Evolutionary conservation across 768 basidiomycete species (phyloP), one percentile per base, ranked within the genome.

Genomic region (Suillus sp.): DNA sequence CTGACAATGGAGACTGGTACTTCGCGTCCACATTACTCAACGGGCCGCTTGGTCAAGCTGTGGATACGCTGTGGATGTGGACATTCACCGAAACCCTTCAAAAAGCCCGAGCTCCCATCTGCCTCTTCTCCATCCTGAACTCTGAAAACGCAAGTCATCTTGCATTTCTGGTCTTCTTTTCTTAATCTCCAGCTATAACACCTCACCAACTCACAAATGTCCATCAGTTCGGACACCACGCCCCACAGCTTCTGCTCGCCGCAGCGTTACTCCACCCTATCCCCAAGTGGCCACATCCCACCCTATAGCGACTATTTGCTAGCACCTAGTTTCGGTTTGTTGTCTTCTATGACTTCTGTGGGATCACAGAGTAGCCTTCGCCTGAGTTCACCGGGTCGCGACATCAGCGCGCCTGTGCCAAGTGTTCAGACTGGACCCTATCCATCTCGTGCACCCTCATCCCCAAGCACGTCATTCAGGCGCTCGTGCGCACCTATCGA

Each of bases 1-100:
- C 43, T 40, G 38, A 48, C 48, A 48, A 9, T 27, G 4, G 18
- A 13, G 56, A 30, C 27, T 72, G 67, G 74, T 72, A 62, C 0
- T 43, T 57, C 30, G 72, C 69, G 0, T 37, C 54, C 40, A 42
- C 40, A 20, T 62, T 18, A n/a, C n/a, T n/a, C n/a, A 35, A 14
- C n/a, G 11, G 20, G 34, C n/a, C 7, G 16, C n/a, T 22, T 7
- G 6, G 8, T n/a, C 34, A 35, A 35, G 9, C 20, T 43, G 42
- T 42, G 40, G 40, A 42, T 18, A 7, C 18, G 13, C 11, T 34
- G 53, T 54, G n/a, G 53, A 35, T 54, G 54, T 55, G 54, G 54
- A 22, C 6, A 34, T 34, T 7, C 8, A 34, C 32, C 7, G 32
- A 34, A 4, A 34, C 7, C 32, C 32, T 34, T 1, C 32, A 54